Conservation (phyloP, 441 rosid species). For the Euphorbia schlechtendalii region DNA sequence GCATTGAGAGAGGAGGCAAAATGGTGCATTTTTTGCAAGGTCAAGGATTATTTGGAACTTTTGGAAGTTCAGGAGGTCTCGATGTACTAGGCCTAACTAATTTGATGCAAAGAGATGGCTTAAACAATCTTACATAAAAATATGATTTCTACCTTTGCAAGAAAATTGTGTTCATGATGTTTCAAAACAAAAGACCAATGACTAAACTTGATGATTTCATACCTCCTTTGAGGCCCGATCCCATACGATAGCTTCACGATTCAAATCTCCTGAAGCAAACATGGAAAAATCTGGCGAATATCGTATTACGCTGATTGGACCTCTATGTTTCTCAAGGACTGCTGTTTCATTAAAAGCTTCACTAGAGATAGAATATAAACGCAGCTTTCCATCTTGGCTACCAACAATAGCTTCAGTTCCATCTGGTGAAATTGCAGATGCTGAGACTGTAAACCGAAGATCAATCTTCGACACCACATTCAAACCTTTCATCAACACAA, state of each 20-base stretch:
- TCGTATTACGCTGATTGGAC: constrained; percentile 68
- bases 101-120: too few species aligned
- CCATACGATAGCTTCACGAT: neutral
- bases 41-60: too few species aligned
- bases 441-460: constrained; percentile 71
- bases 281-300: constrained; percentile 88
- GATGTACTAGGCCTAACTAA: too few species aligned
- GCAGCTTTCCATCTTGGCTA: constrained; percentile 78
- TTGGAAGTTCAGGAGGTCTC: too few species aligned
- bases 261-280: constrained; percentile 58
- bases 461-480: constrained; percentile 56
- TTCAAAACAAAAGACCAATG: neutral
- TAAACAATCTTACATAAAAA: too few species aligned
- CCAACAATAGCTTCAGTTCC: constrained; percentile 86
- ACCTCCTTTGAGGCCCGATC: constrained; percentile 72
- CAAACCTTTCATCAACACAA: constrained; percentile 54
- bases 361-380: constrained; percentile 50
- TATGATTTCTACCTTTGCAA: too few species aligned
- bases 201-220: neutral
- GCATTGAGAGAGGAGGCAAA: too few species aligned
- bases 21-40: too few species aligned
- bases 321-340: constrained; percentile 52
- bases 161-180: too few species aligned
- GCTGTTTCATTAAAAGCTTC: constrained; percentile 63
- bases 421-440: constrained; percentile 75